Evolutionary conservation across 345 rosid species (phyloP), one percentile per base, ranked within the genome.

Genomic region (Pistacia vera): DNA sequence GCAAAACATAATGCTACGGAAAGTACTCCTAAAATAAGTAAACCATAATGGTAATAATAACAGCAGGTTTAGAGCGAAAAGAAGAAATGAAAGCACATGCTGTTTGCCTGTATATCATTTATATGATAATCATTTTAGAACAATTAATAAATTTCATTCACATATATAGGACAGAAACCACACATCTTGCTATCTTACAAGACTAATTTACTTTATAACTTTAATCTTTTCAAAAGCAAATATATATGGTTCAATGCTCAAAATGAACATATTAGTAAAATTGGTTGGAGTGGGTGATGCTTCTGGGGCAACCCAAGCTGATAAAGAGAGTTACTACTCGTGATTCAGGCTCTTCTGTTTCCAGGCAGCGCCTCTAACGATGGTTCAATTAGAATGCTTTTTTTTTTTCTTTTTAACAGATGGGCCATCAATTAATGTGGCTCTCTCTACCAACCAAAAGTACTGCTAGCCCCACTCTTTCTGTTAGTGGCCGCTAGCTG

Each of bases 331-430:
- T n/a, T 13, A 41, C 46, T 18, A 25, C 9, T 72, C 75, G 64
- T 72, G 58, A 9, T 16, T 62, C 75, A 68, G 48, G 68, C 52
- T 16, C 33, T 52, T 60, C 0, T 55, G 64, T 70, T 70, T 62
- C 66, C 49, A 22, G 65, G 44, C 41, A 51, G 75, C 63, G 70
- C 80, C 70, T 52, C 59, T 70, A 70, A 77, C 70, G 75, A 77
- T 77, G 65, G 52, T 22, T 62, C 41, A 14, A 22, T 41, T 41
- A 1, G 30, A 49, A 62, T 55, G 56, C 38, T 20, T 63, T 44
- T 59, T 25, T 63, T 20, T 69, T 22, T 63, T 25, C 20, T 25
- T 63, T 20, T 69, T 20, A 77, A 52, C 57, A 63, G 2, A 62
- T 62, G 75, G 63, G 63, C 41, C 78, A 75, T 54, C 57, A 14